Base-by-base conservation (phyloP, 2,329 filamentous ascomycete species). In the Ophiosphaerella korrae region DNA sequence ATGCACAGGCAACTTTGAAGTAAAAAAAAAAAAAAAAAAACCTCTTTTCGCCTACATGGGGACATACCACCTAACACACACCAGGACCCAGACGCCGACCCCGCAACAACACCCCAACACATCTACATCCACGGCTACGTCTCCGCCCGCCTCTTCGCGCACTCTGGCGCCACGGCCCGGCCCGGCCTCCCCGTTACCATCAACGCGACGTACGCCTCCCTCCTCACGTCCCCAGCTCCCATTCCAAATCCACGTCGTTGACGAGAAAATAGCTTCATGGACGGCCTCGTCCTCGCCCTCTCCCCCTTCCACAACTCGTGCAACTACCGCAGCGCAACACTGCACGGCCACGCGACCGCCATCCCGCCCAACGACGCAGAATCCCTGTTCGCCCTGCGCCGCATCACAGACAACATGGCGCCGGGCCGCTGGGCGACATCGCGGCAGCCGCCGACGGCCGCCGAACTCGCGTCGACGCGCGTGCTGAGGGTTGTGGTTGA, bases 61-160 rank as follows among this genome's bases (percentile, higher is more conserved):
- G 18, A 21, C 18, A 21, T 21, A 21, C 18, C 5, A 4, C 18
- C 3, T 21, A 21, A 21, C 18, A 21, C 18, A 21, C 18, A 21
- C 11, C 23, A 42, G 31, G 12, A 42, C 26, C 60, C 41, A 13
- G 79, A 82, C 43, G 84, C 87, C 0, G 78, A 91, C 5, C 87
- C 92, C 50, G 81, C 88, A 21, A 51, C 43, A 55, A 47, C 48
- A 2, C 12, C 36, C 5, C 63, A 66, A 31, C 54, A 68, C 31
- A 36, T 74, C 5, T 74, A 74, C 43, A 58, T 74, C 31, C 71
- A 74, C 52, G 71, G 71, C 48, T 71, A 68, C 45, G 56, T 70
- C 3, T 63, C 64, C 5, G 59, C 86, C 1, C 87, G 91, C 7
- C 79, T 96, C 31, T 88, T 93, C 55, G 44, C 52, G 40, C 8